Evolutionary conservation across 192 early-diverging fungal genomes (phyloP).

Genomic region (Backusella morwellensis): DNA sequence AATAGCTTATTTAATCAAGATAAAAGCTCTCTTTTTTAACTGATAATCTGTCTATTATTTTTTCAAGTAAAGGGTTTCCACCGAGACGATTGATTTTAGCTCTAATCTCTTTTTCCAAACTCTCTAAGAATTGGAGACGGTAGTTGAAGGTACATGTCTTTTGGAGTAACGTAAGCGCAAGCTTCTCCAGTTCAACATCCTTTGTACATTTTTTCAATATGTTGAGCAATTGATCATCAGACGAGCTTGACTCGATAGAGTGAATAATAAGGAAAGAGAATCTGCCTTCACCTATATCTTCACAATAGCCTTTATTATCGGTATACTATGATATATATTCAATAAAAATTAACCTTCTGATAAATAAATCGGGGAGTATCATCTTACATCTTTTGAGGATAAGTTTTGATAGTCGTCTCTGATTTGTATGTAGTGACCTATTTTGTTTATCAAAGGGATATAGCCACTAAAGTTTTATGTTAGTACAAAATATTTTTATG

Average conservation of each 20-base stretch:
- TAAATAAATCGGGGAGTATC: background rate
- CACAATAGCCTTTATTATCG: constrained; percentile 95
- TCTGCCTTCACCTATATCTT: constrained; percentile 98
- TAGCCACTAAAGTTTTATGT: constrained; percentile 59
- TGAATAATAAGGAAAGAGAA: constrained; percentile 95
- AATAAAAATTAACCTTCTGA: background rate
- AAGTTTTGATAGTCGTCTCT: constrained; percentile 97
- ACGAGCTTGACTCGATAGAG: constrained; percentile 62
- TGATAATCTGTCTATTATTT: constrained; percentile 41
- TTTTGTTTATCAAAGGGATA: constrained; percentile 73
- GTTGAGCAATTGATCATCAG: constrained; percentile 69
- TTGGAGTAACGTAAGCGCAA: constrained; percentile 81
- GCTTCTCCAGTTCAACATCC: constrained; percentile 79
- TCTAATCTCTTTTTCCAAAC: constrained; percentile 62
- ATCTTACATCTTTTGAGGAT: constrained; percentile 66
- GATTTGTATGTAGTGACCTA: constrained; percentile 95
- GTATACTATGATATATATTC: constrained; percentile 57
- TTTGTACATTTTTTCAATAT: constrained; percentile 87
- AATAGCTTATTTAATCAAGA: background rate
- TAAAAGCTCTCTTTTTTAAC: background rate
- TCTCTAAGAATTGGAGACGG: constrained; percentile 56
- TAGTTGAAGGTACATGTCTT: constrained; percentile 80
- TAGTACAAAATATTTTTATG: background rate
- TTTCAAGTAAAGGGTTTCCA: constrained; percentile 72
- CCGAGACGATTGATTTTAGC: constrained; percentile 70